Percentiles rank a stretch among this genome's conserved stretches.
Evolutionary conservation across 73 alveolate genomes (phyloP).

Genomic region (Stentor coeruleus): DNA sequence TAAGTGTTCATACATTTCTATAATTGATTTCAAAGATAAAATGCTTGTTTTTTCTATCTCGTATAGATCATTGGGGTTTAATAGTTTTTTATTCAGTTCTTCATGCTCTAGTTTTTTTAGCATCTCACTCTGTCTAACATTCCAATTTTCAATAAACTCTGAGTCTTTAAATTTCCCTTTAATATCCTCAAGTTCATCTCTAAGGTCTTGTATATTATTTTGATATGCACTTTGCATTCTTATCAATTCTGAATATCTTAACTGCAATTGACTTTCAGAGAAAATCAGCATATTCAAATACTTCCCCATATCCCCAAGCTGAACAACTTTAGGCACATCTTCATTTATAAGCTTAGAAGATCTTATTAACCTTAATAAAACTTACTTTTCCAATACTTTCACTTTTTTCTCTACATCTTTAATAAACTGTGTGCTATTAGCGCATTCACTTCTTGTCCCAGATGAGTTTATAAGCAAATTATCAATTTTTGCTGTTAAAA

Average conservation of each 20-base stretch:
- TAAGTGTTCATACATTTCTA: background rate
- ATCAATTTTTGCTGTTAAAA: background rate
- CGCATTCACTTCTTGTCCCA: too few relatives aligned
- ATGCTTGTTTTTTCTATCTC: background rate
- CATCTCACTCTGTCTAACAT: background rate
- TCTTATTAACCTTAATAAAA: background rate
- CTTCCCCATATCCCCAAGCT: background rate
- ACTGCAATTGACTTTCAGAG: background rate
- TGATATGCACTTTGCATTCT: background rate
- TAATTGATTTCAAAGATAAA: background rate
- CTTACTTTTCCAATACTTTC: too few relatives aligned
- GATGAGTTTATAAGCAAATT: too few relatives aligned
- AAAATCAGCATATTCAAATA: background rate
- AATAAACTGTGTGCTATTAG: too few relatives aligned
- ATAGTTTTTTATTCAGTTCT: too few relatives aligned
- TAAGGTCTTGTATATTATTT: background rate
- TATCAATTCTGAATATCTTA: background rate
- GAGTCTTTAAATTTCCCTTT: background rate
- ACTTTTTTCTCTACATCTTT: too few relatives aligned
- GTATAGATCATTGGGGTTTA: background rate
- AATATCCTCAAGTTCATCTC: background rate
- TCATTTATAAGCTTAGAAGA: background rate
- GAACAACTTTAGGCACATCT: background rate
- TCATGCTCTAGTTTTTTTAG: too few relatives aligned
- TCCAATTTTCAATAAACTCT: background rate